phyloP scores from a whole-genome alignment of 208 protist species.

The Trypanosoma avium region DNA sequence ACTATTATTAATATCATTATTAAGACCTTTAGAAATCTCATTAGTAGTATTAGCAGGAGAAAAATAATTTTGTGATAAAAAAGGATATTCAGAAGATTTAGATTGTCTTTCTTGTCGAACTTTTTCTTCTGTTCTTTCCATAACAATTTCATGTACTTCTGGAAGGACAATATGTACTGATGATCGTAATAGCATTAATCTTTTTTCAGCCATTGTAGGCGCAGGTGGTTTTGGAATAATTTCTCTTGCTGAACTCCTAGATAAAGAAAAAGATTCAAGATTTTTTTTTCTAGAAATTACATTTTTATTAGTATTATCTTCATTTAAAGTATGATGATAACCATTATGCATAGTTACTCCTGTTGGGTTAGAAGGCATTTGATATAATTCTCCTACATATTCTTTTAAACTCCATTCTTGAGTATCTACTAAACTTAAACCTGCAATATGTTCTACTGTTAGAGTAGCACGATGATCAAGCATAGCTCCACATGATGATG shows the following conservation, averaged over 20 bases:
- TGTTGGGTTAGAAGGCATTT: neutral
- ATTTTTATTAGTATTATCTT: neutral
- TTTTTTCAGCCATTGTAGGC: neutral
- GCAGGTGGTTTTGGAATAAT: neutral
- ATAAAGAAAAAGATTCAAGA: neutral
- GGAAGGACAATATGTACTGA: conserved; percentile 10
- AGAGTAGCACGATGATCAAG: neutral
- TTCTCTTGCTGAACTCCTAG: neutral
- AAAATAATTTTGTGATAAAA: neutral
- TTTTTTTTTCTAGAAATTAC: neutral
- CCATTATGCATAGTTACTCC: too few species aligned
- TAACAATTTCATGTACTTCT: conserved; percentile 19
- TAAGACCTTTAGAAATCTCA: neutral
- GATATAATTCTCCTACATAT: neutral
- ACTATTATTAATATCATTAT: too few species aligned
- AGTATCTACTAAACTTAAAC: neutral
- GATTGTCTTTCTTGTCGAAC: conserved; percentile 3
- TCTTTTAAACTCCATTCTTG: neutral
- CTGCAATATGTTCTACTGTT: neutral
- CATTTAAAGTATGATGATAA: neutral
- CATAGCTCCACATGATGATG: too few species aligned
- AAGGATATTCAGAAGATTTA: neutral
- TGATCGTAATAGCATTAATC: neutral
- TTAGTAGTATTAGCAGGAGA: neutral
- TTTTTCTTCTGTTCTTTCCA: neutral